Conservation (phyloP, 148 eudicot genomes). For the Fagopyrum homotropicum region DNA sequence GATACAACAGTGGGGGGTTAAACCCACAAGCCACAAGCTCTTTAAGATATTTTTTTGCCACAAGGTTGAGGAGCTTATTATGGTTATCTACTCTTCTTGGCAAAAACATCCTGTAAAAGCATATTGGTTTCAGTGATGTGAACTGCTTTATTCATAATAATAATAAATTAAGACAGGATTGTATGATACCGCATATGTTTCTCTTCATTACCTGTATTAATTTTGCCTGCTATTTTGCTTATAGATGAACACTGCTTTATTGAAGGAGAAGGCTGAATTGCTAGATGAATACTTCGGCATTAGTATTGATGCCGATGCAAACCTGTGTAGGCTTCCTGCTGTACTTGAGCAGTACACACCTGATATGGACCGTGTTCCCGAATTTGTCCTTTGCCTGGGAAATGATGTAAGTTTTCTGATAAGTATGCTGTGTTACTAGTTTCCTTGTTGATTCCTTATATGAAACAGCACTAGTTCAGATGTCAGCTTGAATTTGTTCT, state of each 20-base stretch:
- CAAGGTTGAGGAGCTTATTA: background rate
- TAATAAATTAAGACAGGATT: background rate
- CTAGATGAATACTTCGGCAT: conserved; percentile 86
- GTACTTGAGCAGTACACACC: conserved; percentile 96
- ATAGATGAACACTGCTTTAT: conserved; percentile 72
- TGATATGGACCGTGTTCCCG: conserved; percentile 93
- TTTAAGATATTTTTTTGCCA: background rate
- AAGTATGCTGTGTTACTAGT: background rate
- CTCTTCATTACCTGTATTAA: background rate
- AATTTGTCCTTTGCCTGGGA: conserved; percentile 80
- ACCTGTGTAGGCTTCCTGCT: conserved; percentile 82
- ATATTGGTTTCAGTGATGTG: background rate
- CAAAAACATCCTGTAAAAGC: background rate
- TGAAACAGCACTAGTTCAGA: background rate
- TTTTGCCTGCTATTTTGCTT: background rate
- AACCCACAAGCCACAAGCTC: background rate
- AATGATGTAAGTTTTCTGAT: conserved; percentile 65
- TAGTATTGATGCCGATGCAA: conserved; percentile 60
- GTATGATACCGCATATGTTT: background rate
- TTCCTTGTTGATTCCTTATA: background rate
- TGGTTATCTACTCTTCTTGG: background rate
- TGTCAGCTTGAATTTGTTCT: background rate
- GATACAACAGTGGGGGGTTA: background rate
- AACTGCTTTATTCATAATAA: background rate
- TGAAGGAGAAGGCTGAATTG: conserved; percentile 71